phyloP scores from a whole-genome alignment of 176 grass and related monocot species.

The Hyparrhenia diplandra region DNA sequence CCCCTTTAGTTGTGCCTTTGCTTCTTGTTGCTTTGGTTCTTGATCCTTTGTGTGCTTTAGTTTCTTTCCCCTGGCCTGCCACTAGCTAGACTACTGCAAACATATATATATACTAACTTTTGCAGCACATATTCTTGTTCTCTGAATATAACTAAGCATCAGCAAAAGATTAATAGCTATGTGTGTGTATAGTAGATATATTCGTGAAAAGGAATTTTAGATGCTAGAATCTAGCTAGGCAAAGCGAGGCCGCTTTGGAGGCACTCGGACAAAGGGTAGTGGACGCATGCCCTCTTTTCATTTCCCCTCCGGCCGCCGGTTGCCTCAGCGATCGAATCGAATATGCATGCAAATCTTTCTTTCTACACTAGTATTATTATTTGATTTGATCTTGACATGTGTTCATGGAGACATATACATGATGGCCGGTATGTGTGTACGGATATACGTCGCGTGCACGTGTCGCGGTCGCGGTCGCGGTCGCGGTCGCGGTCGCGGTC shows the following conservation, averaged over 20 bases:
- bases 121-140: constrained; percentile 35
- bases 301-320: background rate
- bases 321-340: constrained; percentile 15
- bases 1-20: constrained; percentile 13
- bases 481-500: no score
- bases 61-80: constrained; percentile 21
- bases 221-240: constrained; percentile 39
- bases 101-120: constrained; percentile 20
- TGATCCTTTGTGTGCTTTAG: constrained; percentile 28
- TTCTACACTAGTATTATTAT: background rate
- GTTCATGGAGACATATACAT: background rate
- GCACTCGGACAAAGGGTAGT: constrained; percentile 44
- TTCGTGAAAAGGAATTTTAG: constrained; percentile 1
- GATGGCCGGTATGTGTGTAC: background rate
- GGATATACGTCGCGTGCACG: background rate
- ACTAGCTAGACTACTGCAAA: background rate
- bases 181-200: background rate
- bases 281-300: constrained; percentile 50
- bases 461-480: no score
- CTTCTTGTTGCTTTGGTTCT: constrained; percentile 27
- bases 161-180: background rate
- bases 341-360: constrained; percentile 47
- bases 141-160: background rate
- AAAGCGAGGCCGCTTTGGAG: constrained; percentile 42
- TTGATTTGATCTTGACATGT: constrained; percentile 11